Evolutionary conservation across 2,329 filamentous ascomycete genomes (phyloP), one percentile per base, ranked within the genome.

Genomic region (Alternaria triticimaculans): DNA sequence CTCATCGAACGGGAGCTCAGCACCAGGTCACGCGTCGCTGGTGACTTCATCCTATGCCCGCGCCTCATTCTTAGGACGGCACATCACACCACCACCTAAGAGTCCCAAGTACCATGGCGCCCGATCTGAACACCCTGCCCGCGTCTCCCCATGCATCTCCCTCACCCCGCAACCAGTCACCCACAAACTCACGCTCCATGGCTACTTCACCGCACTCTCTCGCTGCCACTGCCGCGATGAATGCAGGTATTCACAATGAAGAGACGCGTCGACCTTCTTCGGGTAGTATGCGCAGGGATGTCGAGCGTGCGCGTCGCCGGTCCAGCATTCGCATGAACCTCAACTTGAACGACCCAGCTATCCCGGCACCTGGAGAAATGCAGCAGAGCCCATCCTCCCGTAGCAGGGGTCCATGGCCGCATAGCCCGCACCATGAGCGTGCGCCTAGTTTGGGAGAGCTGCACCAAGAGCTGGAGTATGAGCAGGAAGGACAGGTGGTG

Each of bases 401-500:
- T 55, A 69, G 63, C 43, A 70, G 68, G 44, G 72, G 69, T 11
- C 67, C 72, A 21, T 79, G 72, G 73, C 85, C 62, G 74, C 82
- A 60, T 33, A 87, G 89, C 69, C 87, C 88, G 15, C 86, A 88
- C 69, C 90, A 92, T 73, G 87, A 88, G 68, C 85, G 91, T 53
- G 82, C 89, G 1, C 90, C 90, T 3, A 93, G 91, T 75, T 79
- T 94, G 65, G 91, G 91, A 18, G 91, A 93, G 78, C 86, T 94
- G 45, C 91, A 94, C 70, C 91, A 94, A 76, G 90, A 93, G 79
- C 84, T 94, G 2, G 91, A 94, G 78, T 90, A 89, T 57, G 91
- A 94, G 80, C 91, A 93, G 76, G 91, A 94, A 75, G 90, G 88
- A 23, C 91, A 93, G 80, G 91, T 94, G 67, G 89, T 90, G 82